These are phyloP conservation scores for Porodaedalea pini DNA, from an alignment of 1,284 basidiomycete genomes.

Conservation along the genomic window DNA sequence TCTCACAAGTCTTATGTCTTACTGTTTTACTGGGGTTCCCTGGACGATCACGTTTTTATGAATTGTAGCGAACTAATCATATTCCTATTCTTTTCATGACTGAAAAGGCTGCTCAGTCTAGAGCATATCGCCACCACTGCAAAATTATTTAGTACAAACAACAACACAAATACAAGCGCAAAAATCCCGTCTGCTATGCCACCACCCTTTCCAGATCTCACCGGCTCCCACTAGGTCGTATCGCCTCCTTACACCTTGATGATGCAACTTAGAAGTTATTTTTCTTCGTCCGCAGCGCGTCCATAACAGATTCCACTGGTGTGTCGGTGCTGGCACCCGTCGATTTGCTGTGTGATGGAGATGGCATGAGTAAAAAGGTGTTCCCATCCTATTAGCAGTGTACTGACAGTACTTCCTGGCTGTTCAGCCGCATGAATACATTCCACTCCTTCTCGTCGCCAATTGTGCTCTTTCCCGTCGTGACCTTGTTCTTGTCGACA, in stretches of 20 bases:
- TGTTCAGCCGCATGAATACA: constrained; percentile 73
- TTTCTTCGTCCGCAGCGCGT: constrained; percentile 76
- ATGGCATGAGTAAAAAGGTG: neutral
- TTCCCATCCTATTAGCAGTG: neutral
- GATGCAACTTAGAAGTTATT: constrained; percentile 62
- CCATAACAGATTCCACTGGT: constrained; percentile 63
- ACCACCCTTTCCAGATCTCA: neutral
- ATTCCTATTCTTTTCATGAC: neutral
- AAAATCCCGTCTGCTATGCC: no score
- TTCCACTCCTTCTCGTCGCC: constrained; percentile 86
- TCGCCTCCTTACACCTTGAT: neutral
- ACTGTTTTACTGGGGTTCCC: neutral
- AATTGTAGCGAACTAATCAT: constrained; percentile 1
- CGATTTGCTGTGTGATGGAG: constrained; percentile 36
- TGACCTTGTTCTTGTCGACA: constrained; percentile 50
- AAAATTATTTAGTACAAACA: neutral
- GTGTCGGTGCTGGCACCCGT: constrained; percentile 44
- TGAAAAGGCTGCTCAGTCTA: neutral
- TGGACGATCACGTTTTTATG: neutral
- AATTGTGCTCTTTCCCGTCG: constrained; percentile 79
- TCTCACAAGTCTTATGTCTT: neutral
- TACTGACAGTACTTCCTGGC: constrained; percentile 55
- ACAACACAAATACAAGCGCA: neutral
- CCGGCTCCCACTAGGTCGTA: neutral
- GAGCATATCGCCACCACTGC: constrained; percentile 9